Conservation (phyloP, 208 protist species). For the Crithidia thermophila region DNA sequence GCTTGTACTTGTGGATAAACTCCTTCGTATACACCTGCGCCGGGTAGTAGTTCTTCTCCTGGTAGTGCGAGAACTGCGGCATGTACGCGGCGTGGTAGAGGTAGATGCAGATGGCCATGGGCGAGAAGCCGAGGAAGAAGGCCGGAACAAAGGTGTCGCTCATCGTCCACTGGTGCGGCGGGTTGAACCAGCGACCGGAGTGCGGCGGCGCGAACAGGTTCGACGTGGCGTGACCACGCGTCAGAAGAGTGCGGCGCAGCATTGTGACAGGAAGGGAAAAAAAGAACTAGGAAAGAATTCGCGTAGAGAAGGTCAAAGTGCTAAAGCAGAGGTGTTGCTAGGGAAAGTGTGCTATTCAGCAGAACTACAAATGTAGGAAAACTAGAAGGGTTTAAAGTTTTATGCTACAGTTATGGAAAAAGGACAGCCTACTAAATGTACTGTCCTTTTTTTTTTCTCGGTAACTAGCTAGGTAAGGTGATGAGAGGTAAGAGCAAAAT, state of each 20-base stretch:
- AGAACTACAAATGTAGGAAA: too few species aligned
- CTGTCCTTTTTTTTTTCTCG: too few species aligned
- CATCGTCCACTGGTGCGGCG: slow-evolving; percentile 92
- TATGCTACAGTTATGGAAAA: too few species aligned
- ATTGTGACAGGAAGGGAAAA: slow-evolving; percentile 30
- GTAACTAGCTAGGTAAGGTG: too few species aligned
- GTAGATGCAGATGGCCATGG: slow-evolving; percentile 80
- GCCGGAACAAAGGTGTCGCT: slow-evolving; percentile 84
- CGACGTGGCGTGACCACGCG: slow-evolving; percentile 83
- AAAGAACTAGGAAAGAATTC: background rate
- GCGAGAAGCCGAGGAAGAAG: slow-evolving; percentile 84
- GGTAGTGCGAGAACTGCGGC: slow-evolving; percentile 91
- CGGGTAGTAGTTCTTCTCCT: slow-evolving; percentile 93
- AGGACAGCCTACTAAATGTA: too few species aligned
- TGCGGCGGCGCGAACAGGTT: slow-evolving; percentile 89
- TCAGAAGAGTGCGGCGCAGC: slow-evolving; percentile 67
- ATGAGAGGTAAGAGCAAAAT: too few species aligned
- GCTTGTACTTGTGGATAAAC: slow-evolving; percentile 92
- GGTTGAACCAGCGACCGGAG: slow-evolving; percentile 92
- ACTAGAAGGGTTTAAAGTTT: too few species aligned
- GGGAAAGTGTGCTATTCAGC: too few species aligned
- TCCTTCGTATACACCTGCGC: slow-evolving; percentile 91
- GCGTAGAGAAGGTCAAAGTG: too few species aligned
- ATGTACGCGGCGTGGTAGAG: slow-evolving; percentile 91
- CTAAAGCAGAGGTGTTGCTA: too few species aligned